Base-by-base conservation (phyloP, 768 basidiomycete species). In the Xerocomus brunneocitrinus region DNA sequence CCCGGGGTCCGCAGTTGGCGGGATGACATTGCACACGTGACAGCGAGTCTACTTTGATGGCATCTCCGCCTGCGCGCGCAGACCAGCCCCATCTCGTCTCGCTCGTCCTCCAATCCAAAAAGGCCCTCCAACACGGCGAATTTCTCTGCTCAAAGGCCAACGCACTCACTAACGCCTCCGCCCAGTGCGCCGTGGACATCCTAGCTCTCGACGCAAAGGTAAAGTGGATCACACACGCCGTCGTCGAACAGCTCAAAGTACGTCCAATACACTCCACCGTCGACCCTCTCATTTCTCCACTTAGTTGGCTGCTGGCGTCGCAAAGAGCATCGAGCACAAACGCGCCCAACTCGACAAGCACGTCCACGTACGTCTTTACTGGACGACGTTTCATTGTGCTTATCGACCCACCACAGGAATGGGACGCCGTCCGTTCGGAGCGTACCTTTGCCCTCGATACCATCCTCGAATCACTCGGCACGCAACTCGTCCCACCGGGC, bases 161-260 rank as follows among this genome's bases (percentile, higher is more conserved):
- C 61, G 61, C 68, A 1, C 70, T 84, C 22, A 81, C 87, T n/a
- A 80, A 80, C 57, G 71, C 76, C 40, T 89, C 90, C 3, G 80
- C 87, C 0, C 80, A 83, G 57, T 75, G 76, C 36, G 80, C 83
- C 0, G 73, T 89, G 12, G 87, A 90, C 62, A 80, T 91, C 4
- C 76, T 92, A 6, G 85, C 84, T 0, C 75, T 90, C 19, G 88
- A 91, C 63, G 89, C 90, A 30, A 89, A 85, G 68, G 83, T 91
- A 8, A 77, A 79, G 49, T 93, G 89, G 90, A 76, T 89, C 49
- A 80, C 78, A 30, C 80, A 85, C 30, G 87, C 85, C 14, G 82
- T 91, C 24, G 65, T 82, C 14, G 86, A 90, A 58, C 91, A 91
- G 63, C 76, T 92, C 43, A 83, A 83, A 76, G 91, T 87, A 54